Conservation (phyloP, 495 filamentous ascomycete genomes). For the Bathelium albidoporum region DNA sequence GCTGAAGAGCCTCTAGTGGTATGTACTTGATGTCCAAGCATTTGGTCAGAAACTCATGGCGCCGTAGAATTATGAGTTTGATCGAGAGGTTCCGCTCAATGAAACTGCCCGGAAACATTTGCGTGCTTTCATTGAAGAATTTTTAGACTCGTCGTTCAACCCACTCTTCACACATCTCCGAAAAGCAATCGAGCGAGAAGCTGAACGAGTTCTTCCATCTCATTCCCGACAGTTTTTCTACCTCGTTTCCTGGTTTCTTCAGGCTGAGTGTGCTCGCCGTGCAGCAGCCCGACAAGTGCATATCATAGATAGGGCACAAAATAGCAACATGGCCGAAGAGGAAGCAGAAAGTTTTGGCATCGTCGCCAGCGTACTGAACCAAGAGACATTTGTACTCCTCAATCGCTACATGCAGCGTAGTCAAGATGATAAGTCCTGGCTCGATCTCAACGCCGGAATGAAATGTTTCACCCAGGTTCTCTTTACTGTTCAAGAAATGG, state of each 20-base stretch:
- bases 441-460: constrained; percentile 77
- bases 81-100: constrained; percentile 57
- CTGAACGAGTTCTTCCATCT: constrained; percentile 59
- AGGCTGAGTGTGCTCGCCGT: constrained; percentile 72
- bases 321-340: constrained; percentile 20
- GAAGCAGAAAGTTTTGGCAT: constrained; percentile 74
- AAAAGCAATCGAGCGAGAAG: constrained; percentile 83
- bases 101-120: constrained; percentile 59
- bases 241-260: constrained; percentile 85
- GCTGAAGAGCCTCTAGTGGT: constrained; percentile 40
- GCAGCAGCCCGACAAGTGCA: constrained; percentile 38
- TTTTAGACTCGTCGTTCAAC: constrained; percentile 92
- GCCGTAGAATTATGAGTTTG: constrained; percentile 50
- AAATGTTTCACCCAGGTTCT: constrained; percentile 79
- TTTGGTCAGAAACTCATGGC: background rate
- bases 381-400: constrained; percentile 81
- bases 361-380: constrained; percentile 79
- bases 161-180: constrained; percentile 79
- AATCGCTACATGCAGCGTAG: constrained; percentile 71
- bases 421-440: constrained; percentile 75
- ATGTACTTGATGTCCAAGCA: background rate
- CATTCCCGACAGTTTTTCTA: constrained; percentile 85
- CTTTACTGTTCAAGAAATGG: constrained; percentile 93
- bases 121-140: constrained; percentile 78
- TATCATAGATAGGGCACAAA: constrained; percentile 13